Percentiles rank a stretch among this genome's conserved stretches.
Evolutionary conservation across 768 basidiomycete species (phyloP).

Genomic region (Panaeolus papilionaceus): DNA sequence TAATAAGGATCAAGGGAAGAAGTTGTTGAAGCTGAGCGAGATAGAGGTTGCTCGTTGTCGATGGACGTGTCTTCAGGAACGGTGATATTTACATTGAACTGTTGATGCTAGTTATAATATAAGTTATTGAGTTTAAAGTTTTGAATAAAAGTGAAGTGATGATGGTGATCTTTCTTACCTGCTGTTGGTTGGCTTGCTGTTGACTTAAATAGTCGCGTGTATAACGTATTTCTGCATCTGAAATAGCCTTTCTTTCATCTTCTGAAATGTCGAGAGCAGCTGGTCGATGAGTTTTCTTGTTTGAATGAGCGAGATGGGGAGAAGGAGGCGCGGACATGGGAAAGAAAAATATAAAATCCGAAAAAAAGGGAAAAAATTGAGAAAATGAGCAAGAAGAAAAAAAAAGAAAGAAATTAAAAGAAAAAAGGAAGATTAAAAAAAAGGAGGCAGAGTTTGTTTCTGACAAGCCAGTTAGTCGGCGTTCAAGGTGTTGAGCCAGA

Average conservation of each 20-base stretch:
- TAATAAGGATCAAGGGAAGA: conserved; percentile 92
- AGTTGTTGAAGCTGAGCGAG: conserved; percentile 76
- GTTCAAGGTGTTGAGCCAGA: conserved; percentile 19
- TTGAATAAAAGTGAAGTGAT: conserved; percentile 22
- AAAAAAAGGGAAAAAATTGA: conserved; percentile 31
- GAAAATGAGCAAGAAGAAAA: conserved; percentile 24
- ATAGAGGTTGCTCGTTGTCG: conserved; percentile 50
- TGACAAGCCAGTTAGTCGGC: conserved; percentile 16
- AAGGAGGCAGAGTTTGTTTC: conserved; percentile 24
- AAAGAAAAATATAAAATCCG: conserved; percentile 28
- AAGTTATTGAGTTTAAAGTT: conserved; percentile 19
- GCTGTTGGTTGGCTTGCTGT: conserved; percentile 27
- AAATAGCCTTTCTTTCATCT: conserved; percentile 40
- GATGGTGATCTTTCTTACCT: conserved; percentile 29
- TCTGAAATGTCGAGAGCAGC: conserved; percentile 56
- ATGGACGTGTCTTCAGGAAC: conserved; percentile 43
- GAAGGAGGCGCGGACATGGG: conserved; percentile 51
- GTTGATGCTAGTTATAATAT: conserved; percentile 29
- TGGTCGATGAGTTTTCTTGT: conserved; percentile 52
- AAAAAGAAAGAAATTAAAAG: conserved; percentile 23
- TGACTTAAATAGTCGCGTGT: conserved; percentile 39
- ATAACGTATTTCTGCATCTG: conserved; percentile 47
- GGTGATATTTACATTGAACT: conserved; percentile 57
- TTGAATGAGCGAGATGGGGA: conserved; percentile 40
- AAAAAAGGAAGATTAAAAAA: conserved; percentile 32